Percentiles rank a stretch among this genome's conserved stretches.
Conservation (phyloP, 441 rosid genomes). For the Eutrema salsugineum region DNA sequence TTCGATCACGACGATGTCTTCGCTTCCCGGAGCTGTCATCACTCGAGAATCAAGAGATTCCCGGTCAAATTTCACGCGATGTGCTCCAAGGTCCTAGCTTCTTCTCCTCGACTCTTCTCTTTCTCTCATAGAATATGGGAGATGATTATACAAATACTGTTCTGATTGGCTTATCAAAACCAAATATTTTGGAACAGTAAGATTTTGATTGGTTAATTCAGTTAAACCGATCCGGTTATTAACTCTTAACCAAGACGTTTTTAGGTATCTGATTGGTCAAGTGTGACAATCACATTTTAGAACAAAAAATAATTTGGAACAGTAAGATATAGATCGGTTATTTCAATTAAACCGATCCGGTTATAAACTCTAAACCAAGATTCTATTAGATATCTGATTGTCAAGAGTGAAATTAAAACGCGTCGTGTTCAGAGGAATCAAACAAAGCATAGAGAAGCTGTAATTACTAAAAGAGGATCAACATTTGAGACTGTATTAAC, state of each 20-base stretch:
- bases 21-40: conserved; percentile 50
- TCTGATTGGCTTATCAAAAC: not conserved
- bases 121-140: conserved; percentile 9
- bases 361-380: not conserved
- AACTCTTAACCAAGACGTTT: not conserved
- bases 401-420: not conserved
- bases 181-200: not conserved
- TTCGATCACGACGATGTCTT: conserved; percentile 58
- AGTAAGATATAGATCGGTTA: no score
- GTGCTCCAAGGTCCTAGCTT: not conserved
- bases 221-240: not conserved
- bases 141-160: not conserved
- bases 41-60: not conserved
- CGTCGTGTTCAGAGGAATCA: not conserved
- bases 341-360: not conserved
- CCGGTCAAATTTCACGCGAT: conserved; percentile 2
- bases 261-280: not conserved
- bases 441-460: not conserved
- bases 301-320: no score
- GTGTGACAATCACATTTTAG: not conserved
- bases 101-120: not conserved
- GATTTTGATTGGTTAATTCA: not conserved
- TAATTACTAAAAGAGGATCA: not conserved
- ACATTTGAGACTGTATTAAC: not conserved
- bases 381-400: no score